A percentile compares a stretch with the other conserved stretches of the same genome.
phyloP scores from a whole-genome alignment of 116 monocot genomes.

The Posidonia oceanica region DNA sequence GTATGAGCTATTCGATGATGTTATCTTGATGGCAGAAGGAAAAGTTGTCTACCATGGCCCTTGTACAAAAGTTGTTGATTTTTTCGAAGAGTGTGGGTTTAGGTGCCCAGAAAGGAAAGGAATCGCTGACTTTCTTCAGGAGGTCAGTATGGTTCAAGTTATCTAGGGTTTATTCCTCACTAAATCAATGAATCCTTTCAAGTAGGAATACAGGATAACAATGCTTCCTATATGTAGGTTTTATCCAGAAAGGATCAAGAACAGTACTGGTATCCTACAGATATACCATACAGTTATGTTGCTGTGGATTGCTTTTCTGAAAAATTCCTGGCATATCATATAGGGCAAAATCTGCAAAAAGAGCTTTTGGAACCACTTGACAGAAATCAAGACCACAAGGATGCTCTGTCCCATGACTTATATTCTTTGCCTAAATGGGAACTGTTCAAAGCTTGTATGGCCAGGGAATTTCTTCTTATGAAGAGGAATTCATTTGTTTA shows the following conservation, averaged over 20 bases:
- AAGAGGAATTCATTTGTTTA: slow-evolving; percentile 59
- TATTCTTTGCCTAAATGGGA: slow-evolving; percentile 58
- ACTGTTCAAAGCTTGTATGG: slow-evolving; percentile 48
- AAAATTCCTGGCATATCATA: slow-evolving; percentile 25
- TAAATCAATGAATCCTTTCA: background rate
- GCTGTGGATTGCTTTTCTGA: slow-evolving; percentile 26
- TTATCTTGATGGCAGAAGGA: slow-evolving; percentile 62
- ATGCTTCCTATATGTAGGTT: slow-evolving; percentile 23
- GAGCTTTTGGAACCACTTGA: slow-evolving; percentile 40
- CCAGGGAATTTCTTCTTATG: slow-evolving; percentile 68
- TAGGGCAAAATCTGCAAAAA: slow-evolving; percentile 20
- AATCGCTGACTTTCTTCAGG: slow-evolving; percentile 61
- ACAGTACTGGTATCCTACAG: slow-evolving; percentile 42
- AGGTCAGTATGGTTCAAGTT: slow-evolving; percentile 23
- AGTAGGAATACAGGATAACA: background rate
- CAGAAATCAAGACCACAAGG: slow-evolving; percentile 26
- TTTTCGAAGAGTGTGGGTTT: slow-evolving; percentile 65
- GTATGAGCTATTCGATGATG: slow-evolving; percentile 64
- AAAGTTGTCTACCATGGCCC: slow-evolving; percentile 61
- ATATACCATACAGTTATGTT: slow-evolving; percentile 32
- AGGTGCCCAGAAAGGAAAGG: slow-evolving; percentile 65
- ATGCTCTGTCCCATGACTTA: slow-evolving; percentile 28
- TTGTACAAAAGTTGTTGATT: slow-evolving; percentile 22
- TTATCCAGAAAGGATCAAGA: slow-evolving; percentile 62
- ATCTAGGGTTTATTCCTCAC: background rate